phyloP scores from a whole-genome alignment of 1,284 basidiomycete genomes.

The Rhodotorula sp. region DNA sequence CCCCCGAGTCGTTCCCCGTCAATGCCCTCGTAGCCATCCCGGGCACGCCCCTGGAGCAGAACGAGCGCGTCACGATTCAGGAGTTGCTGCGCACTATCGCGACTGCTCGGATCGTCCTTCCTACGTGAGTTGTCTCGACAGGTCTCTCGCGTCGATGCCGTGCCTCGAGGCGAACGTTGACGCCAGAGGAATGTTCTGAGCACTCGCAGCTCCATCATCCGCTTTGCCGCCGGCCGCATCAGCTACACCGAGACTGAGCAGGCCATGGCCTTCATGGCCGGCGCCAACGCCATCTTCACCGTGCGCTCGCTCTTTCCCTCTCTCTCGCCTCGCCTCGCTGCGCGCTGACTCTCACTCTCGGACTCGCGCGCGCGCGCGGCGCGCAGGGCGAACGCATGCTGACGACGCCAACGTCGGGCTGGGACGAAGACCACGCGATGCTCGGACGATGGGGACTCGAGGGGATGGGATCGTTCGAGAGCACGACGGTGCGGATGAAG shows the following conservation, averaged over 20 bases:
- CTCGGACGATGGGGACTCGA: conserved; percentile 87
- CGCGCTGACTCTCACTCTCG: not conserved
- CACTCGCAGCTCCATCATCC: conserved; percentile 73
- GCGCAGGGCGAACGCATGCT: conserved; percentile 81
- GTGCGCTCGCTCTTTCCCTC: conserved; percentile 48
- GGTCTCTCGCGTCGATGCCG: no score
- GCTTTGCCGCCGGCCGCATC: conserved; percentile 90
- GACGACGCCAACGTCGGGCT: conserved; percentile 70
- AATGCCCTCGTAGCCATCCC: conserved; percentile 77
- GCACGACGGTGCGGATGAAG: conserved; percentile 37
- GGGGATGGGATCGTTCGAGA: conserved; percentile 64
- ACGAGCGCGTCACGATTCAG: conserved; percentile 69
- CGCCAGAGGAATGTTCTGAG: not conserved
- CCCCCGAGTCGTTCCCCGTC: conserved; percentile 97
- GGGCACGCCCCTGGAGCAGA: conserved; percentile 59
- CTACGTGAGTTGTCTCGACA: conserved; percentile 50
- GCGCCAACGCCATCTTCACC: conserved; percentile 97
- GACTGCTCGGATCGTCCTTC: conserved; percentile 88
- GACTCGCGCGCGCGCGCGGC: not conserved
- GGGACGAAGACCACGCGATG: conserved; percentile 83
- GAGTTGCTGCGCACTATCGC: conserved; percentile 90
- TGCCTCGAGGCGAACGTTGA: not conserved
- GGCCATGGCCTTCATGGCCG: conserved; percentile 97
- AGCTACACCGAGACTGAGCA: conserved; percentile 88
- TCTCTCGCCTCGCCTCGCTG: no score